Evolutionary conservation across 257 asterid genomes (phyloP), one percentile per base, ranked within the genome.

Genomic region (Buddleja alternifolia): DNA sequence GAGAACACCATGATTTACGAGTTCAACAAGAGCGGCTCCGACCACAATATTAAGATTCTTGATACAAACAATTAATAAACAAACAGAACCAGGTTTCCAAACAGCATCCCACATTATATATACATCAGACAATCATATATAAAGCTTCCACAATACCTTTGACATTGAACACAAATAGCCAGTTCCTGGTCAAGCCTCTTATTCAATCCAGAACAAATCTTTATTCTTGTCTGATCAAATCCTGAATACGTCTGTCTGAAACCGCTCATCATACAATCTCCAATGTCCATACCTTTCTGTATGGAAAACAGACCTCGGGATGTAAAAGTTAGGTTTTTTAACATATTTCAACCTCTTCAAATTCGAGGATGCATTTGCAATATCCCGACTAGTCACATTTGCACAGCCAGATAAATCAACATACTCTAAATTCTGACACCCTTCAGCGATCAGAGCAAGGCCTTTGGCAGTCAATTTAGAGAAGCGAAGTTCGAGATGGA

Each of bases 201-300:
- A 9, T 15, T 10, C 8, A 8, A 17, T 45, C 58, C 50, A n/a
- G n/a, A n/a, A n/a, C 63, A 47, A 55, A 42, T 70, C 50, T 23
- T 21, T 40, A 21, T 46, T 3, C 20, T 32, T 17, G 20, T 14
- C 21, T 1, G 45, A 56, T 92, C 90, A 93, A 81, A 93, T 90
- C 52, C 95, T 84, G 74, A 90, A 90, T 16, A 80, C 74, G 71
- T 82, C 97, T 0, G 90, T 88, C 66, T 86, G 97, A 75, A 93
- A 93, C 11, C 97, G 81, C 68, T 88, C 92, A 63, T 90, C 96
- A 29, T 93, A 93, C 70, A 93, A 70, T 21, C 72, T 80, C 98
- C 96, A 90, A 70, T 90, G 96, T 15, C 89, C 95, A 59, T 90
- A 93, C 58, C 98, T 82, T 67, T 86, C 96, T 0, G 84, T 17